Conservation (phyloP, 2,329 filamentous ascomycete species). For the Aspergillus persii region DNA sequence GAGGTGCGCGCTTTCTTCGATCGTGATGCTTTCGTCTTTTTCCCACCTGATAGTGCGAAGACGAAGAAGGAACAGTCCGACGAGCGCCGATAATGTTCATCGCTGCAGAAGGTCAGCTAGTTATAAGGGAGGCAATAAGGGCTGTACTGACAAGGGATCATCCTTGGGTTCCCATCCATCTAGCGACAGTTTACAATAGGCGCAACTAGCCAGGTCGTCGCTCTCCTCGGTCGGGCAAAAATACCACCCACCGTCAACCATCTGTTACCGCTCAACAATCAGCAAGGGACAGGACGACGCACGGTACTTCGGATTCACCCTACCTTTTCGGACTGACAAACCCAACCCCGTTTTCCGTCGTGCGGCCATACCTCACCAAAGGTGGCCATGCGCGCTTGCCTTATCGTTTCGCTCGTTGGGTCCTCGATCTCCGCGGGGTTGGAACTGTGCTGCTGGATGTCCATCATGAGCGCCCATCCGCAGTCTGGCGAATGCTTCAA, state of each 20-base stretch:
- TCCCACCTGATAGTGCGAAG: constrained; percentile 55
- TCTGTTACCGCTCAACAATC: constrained; percentile 47
- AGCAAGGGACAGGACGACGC: constrained; percentile 16
- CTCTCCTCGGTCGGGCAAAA: constrained; percentile 81
- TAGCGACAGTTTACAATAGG: constrained; percentile 84
- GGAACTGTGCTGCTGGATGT: constrained; percentile 49
- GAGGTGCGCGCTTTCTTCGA: constrained; percentile 60
- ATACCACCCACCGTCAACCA: constrained; percentile 91
- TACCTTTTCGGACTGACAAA: constrained; percentile 85
- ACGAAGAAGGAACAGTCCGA: constrained; percentile 80
- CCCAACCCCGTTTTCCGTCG: constrained; percentile 82
- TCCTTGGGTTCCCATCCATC: constrained; percentile 95
- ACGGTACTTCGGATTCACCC: constrained; percentile 14
- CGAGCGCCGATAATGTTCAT: constrained; percentile 80
- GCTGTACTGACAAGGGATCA: constrained; percentile 70
- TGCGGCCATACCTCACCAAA: constrained; percentile 88
- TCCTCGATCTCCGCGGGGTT: constrained; percentile 61
- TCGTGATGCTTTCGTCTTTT: constrained; percentile 54
- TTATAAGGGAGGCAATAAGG: constrained; percentile 13
- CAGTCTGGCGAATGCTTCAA: constrained; percentile 77
- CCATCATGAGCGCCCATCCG: constrained; percentile 78
- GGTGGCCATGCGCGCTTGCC: constrained; percentile 75
- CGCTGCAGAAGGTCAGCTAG: constrained; percentile 49
- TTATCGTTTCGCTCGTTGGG: constrained; percentile 68
- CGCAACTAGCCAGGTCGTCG: constrained; percentile 85